Evolutionary conservation across 2,329 filamentous ascomycete species (phyloP), one percentile per base, ranked within the genome.

Genomic region (Talaromyces funiculosus): DNA sequence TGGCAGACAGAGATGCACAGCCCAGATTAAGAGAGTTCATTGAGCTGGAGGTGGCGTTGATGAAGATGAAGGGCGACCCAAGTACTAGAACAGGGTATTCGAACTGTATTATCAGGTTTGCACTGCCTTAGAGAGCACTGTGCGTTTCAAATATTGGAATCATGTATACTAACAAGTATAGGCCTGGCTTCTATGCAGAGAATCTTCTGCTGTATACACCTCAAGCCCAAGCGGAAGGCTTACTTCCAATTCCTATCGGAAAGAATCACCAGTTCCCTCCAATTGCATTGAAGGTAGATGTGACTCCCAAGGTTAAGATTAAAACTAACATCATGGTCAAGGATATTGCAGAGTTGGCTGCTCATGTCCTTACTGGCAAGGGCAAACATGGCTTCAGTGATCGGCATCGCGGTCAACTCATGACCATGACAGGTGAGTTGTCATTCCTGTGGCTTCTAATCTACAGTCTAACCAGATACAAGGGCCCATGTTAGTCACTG

Each of bases 161-260:
- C 8, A 22, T 3, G 29, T 22, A 35, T 33, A 10, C 26, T 33
- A 8, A 51, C 29, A n/a, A 51, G 26, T 2, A 20, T 49, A 80
- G 78, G 4, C 77, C 79, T 16, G 79, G 80, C 3, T 81, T 82
- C 64, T 82, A 82, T 62, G 78, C 79, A 3, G 80, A 82, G 67
- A 82, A 82, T 58, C 68, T 82, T n/a, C 72, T 82, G 2, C 65
- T 78, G 1, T 81, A 82, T 63, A 71, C 77, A 2, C 73, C 73
- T 1, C 78, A 82, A 63, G 78, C 77, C 8, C 71, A 79, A 60
- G 68, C 75, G 24, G 76, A 80, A 38, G 78, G 77, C 0, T 62
- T 74, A 1, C 67, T 82, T 14, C 79, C 79, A 0, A 64, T 82
- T 9, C 80, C 80, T 0, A 76, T 82, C 62, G 80, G 80, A 7